These are phyloP conservation scores for Zea mays DNA, from an alignment of 176 grass and related monocot species.

Conservation along the genomic window DNA sequence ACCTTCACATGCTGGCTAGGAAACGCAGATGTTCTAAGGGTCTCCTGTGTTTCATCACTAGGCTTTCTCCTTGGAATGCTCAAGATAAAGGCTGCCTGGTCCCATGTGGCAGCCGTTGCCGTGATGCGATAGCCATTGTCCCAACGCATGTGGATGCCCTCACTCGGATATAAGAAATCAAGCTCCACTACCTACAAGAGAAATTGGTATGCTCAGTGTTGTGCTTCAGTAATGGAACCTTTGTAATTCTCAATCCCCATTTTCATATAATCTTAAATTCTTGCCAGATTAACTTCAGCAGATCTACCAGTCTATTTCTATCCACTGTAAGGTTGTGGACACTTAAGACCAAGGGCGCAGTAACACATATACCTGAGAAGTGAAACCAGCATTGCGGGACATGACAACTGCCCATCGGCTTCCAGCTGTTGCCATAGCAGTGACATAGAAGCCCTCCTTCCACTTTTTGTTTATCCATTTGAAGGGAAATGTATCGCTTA, in stretches of 20 bases:
- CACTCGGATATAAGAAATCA: conserved; percentile 96
- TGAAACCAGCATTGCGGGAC: conserved; percentile 93
- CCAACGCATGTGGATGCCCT: conserved; percentile 95
- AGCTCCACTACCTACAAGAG: conserved; percentile 81
- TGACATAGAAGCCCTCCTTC: conserved; percentile 97
- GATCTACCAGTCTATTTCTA: background rate
- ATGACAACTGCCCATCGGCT: conserved; percentile 87
- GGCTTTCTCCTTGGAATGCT: conserved; percentile 81
- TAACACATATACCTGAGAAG: conserved; percentile 63
- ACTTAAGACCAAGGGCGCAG: conserved; percentile 22
- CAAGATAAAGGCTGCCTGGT: conserved; percentile 86
- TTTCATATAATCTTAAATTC: background rate
- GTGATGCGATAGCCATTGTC: conserved; percentile 89
- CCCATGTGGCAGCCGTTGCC: conserved; percentile 84
- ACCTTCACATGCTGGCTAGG: conserved; percentile 98
- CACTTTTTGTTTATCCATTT: conserved; percentile 99
- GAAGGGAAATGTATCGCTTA: conserved; percentile 93
- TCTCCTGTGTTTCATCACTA: conserved; percentile 94
- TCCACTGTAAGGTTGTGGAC: conserved; percentile 3
- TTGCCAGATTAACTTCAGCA: background rate
- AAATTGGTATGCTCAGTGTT: background rate
- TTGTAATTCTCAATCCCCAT: background rate
- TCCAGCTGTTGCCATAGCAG: conserved; percentile 91
- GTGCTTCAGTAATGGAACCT: background rate
- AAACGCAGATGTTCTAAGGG: conserved; percentile 88